phyloP scores from a whole-genome alignment of 768 basidiomycete species.

The Calocybe gangraenosa region DNA sequence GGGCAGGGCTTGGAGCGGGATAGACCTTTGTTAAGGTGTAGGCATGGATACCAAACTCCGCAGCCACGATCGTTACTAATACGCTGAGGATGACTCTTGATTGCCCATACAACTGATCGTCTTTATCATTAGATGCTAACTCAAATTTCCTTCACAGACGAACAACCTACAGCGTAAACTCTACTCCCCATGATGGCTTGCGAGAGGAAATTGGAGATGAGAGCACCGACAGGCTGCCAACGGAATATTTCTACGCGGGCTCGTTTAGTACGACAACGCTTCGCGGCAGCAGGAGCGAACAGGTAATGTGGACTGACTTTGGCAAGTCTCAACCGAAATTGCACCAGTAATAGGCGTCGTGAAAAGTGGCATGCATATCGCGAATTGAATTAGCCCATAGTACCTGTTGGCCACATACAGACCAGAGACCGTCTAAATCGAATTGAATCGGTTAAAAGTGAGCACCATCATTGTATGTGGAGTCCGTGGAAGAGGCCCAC shows the following conservation, averaged over 20 bases:
- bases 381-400: conserved; percentile 21
- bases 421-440: conserved; percentile 11
- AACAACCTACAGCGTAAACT: conserved; percentile 20
- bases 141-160: too few relatives aligned
- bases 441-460: not conserved
- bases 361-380: conserved; percentile 5
- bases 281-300: not conserved
- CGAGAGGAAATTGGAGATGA: conserved; percentile 21
- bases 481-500: conserved; percentile 5
- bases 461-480: too few relatives aligned
- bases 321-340: conserved; percentile 14
- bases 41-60: conserved; percentile 14
- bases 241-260: conserved; percentile 15
- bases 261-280: too few relatives aligned
- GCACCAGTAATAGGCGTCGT: conserved; percentile 16
- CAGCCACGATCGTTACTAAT: conserved; percentile 12
- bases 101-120: too few relatives aligned
- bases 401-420: conserved; percentile 21
- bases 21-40: conserved; percentile 16
- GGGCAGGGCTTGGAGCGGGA: conserved; percentile 10
- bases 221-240: conserved; percentile 21
- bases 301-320: conserved; percentile 6
- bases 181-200: conserved; percentile 22
- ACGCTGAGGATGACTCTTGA: conserved; percentile 10
- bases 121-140: too few relatives aligned